Conservation (phyloP, 805 yeast genomes). For the Teunomyces tritomae region DNA sequence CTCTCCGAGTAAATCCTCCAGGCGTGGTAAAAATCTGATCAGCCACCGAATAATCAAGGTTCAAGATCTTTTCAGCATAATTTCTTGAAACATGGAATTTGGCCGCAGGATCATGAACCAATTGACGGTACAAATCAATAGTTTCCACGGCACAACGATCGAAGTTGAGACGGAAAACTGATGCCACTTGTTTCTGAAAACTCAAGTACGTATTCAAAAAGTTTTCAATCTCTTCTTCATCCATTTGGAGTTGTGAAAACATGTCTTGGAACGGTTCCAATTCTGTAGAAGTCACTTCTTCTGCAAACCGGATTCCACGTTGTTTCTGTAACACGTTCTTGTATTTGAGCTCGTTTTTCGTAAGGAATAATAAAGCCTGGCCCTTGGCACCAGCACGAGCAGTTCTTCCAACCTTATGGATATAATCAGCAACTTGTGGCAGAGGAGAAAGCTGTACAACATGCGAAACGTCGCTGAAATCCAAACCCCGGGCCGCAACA, state of each 20-base stretch:
- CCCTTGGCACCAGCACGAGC: conserved; percentile 90
- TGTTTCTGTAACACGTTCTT: conserved; percentile 44
- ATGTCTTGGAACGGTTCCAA: conserved; percentile 31
- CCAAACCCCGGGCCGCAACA: conserved; percentile 96
- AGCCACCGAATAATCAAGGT: conserved; percentile 5
- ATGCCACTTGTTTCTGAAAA: conserved; percentile 25
- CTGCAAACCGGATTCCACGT: conserved; percentile 55
- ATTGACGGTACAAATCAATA: conserved; percentile 22
- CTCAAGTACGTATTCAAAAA: conserved; percentile 25
- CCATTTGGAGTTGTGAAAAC: conserved; percentile 14
- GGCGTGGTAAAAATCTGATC: conserved; percentile 23
- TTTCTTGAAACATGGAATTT: conserved; percentile 11
- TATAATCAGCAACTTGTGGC: conserved; percentile 69
- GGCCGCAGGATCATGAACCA: conserved; percentile 18
- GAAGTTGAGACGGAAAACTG: conserved; percentile 19
- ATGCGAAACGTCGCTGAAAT: conserved; percentile 82
- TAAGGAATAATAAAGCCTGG: conserved; percentile 58
- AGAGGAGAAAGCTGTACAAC: conserved; percentile 85
- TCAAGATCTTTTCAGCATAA: conserved; percentile 7
- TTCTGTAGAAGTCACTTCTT: conserved; percentile 38
- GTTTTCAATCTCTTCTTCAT: conserved; percentile 21
- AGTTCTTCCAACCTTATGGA: conserved; percentile 94
- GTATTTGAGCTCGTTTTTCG: conserved; percentile 57
- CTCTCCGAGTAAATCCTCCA: conserved; percentile 20
- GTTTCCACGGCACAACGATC: conserved; percentile 30